Base-by-base conservation (phyloP, 1,284 basidiomycete species). In the Neolentinus lepideus region DNA sequence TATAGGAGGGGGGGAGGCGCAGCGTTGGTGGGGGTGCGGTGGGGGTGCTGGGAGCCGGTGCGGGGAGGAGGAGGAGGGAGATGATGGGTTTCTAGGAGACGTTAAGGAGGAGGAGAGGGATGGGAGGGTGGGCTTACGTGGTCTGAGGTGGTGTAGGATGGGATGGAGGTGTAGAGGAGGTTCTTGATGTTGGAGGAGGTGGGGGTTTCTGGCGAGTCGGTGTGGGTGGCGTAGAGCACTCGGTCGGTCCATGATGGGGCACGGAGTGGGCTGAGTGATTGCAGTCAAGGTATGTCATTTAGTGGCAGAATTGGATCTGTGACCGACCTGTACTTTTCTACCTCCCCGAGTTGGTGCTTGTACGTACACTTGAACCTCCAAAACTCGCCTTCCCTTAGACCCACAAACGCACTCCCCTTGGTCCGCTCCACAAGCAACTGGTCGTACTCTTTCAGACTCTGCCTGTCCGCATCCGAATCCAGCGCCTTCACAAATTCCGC, bases 201-300 rank as follows among this genome's bases (percentile, higher is more conserved):
- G 4, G 76, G 75, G 3, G 68, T 67, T 57, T 80, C 73, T 1
- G 83, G 78, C 0, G 77, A 75, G 66, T 92, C 91, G n/a, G 79
- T 77, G 63, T 88, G 76, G 4, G 92, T 92, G 1, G 89, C 79
- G 68, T 94, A 97, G 62, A 99, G 74, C 51, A 99, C 84, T 46
- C 96, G 83, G 70, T 99, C 96, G 22, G 95, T 98, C 92, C 94
- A 99, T 21, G 94, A 88, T 0, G 96, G 96, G 4, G 79, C 77
- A 6, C 96, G 84, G 65, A 87, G 91, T 25, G 73, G 70, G 67
- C 84, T 92, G 52, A 59, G 63, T 50, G n/a, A 31, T 48, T 27
- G 31, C 31, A 38, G 43, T 60, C 58, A 25, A 25, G 31, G 54
- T 35, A 31, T 56, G 24, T 26, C 54, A 54, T 16, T 19, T 9